Base-by-base conservation (phyloP, 2,329 filamentous ascomycete genomes). In the Trichophyton schoenleinii region DNA sequence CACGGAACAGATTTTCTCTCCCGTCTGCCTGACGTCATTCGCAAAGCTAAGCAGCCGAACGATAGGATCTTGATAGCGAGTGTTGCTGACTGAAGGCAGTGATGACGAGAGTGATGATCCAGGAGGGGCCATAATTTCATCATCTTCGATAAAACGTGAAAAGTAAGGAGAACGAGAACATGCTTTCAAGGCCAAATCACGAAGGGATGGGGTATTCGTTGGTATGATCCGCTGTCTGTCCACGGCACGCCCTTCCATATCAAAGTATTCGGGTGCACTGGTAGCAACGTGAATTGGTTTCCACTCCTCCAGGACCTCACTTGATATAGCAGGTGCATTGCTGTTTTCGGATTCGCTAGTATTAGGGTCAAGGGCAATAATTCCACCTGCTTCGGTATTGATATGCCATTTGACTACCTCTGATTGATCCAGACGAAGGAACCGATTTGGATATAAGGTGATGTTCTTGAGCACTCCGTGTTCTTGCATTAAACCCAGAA, bases 141-240 rank as follows among this genome's bases (percentile, higher is more conserved):
- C 25, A 11, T 36, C 20, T 49, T 73, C 69, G 3, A 71, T 64
- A 34, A 76, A 68, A 38, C 72, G 70, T 13, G 73, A 72, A 13
- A 75, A 66, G 44, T 72, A 70, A 7, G 70, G 66, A 2, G 72
- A 72, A 58, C 70, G 70, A 63, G 68, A 72, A 58, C 73, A 71
- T 7, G 74, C 67, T 25, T 67, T 72, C 8, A 79, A 72, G 0
- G 74, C 69, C 1, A 75, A 58, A 66, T 79, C 77, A 38, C 75
- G 73, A 2, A 79, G 66, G 2, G 76, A 78, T 0, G 75, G 75
- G 9, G 73, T 67, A 20, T 65, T 62, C 42, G 31, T 62, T 49
- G n/a, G 20, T 15, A 44, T 25, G 13, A 22, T 36, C 36, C 44
- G 34, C 11, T 11, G 53, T 7, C 65, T 62, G 9, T 60, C 36